These are phyloP conservation scores for Nicotiana otophora DNA, from an alignment of 257 asterid genomes.

Conservation along the genomic window DNA sequence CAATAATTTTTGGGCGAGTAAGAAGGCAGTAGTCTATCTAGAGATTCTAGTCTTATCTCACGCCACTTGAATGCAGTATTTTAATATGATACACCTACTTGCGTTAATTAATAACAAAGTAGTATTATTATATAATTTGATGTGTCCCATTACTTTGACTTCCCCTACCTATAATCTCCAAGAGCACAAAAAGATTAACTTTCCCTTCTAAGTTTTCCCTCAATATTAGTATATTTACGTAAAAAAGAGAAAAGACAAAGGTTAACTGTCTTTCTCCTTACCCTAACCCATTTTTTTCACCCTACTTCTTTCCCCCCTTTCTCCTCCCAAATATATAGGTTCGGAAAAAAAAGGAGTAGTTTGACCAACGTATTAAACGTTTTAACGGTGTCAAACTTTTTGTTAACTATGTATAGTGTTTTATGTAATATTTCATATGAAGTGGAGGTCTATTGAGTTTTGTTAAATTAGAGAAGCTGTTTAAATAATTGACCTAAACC, in stretches of 20 bases:
- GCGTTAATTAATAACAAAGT: neutral
- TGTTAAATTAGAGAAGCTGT: neutral
- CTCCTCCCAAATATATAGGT: neutral
- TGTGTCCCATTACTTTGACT: neutral
- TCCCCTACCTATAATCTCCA: neutral
- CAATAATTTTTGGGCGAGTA: neutral
- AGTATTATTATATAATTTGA: neutral
- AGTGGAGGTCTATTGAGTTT: neutral
- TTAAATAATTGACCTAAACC: neutral
- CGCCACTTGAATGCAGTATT: neutral
- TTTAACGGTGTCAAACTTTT: neutral
- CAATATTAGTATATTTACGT: neutral
- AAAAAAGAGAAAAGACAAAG: neutral
- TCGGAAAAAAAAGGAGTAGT: too few species aligned
- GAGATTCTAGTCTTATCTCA: neutral
- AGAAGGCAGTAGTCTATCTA: neutral
- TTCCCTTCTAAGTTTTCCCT: neutral
- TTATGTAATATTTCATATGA: neutral
- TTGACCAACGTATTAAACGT: neutral
- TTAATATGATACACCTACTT: neutral
- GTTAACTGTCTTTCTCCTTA: neutral
- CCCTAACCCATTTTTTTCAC: neutral
- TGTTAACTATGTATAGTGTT: neutral
- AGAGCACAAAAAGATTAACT: too few species aligned
- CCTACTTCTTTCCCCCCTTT: neutral